Base-by-base conservation (phyloP, 345 rosid species). In the Populus tremula region DNA sequence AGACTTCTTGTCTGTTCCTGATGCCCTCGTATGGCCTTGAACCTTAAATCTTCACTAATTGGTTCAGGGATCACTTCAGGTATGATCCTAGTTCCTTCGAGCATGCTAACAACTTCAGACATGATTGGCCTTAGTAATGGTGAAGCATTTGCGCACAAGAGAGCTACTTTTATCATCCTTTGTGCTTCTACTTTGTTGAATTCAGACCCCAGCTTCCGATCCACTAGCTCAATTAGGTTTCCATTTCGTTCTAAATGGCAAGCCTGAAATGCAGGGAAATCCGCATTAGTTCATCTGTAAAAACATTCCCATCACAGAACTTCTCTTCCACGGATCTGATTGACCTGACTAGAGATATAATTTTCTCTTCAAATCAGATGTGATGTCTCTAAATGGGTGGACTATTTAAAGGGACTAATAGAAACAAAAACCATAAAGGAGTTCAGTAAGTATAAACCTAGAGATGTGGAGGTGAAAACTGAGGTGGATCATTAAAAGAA, bases 1-100 rank as follows among this genome's bases (percentile, higher is more conserved):
- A 68, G 72, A 61, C 79, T 61, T 38, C 70, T 79, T 41, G 59
- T 49, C 35, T 50, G 70, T 63, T 11, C 84, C 45, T 69, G 80
- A 13, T 84, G 73, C 38, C 84, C 89, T 79, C 79, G 74, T 77
- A 89, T 79, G 73, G 47, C 47, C 31, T 74, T 69, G 21, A 77
- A 82, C 67, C 78, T 61, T 29, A 82, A 53, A 66, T 82, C 84
- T 78, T 74, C 72, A 16, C 11, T 39, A 25, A 63, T 25, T 47
- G 41, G 43, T 69, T 64, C 69, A 16, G 63, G 70, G 8, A 68
- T 36, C 59, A 47, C 21, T 33, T 81, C 84, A 16, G 65, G 81
- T n/a, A 81, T 47, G 18, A 4, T 25, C 18, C 6, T 69, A 4
- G 1, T 33, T 6, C 82, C 76, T 78, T 78, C 82, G 2, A 82